Base-by-base conservation (phyloP, 225 moss, liverwort and hornwort species). In the Pseudoscleropodium purum region DNA sequence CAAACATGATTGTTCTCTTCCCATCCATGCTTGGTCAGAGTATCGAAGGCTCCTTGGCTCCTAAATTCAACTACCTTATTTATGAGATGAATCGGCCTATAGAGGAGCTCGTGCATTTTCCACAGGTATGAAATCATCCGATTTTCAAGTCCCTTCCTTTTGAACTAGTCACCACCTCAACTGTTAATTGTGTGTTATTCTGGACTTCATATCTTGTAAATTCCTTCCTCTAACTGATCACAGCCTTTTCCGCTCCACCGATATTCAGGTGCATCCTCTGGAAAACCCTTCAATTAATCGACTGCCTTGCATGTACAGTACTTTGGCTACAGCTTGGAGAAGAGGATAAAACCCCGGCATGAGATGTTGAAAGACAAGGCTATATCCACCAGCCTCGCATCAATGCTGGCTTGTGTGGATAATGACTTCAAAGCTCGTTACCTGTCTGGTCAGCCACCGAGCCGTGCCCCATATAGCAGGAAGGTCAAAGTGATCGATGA, bases 21-120 rank as follows among this genome's bases (percentile, higher is more conserved):
- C 96, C 96, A 29, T 95, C 96, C 74, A 93, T 96, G 95, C 94
- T 96, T 57, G 94, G 96, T 79, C 96, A 96, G 92, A 96, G 96
- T 91, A 96, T 96, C 49, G 93, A 94, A 85, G 91, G 95, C 88
- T 95, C 95, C 56, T 93, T 96, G 51, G 93, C 77, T 88, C 96
- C 94, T 24, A 96, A 96, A 87, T 91, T 91, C 80, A 76, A 95
- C 51, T 96, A 91, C 90, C 86, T 96, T 69, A 75, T 95, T 84
- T 54, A 95, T 78, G 94, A 94, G 52, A 96, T 96, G 96, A 89
- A 93, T 75, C 95, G 96, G 63, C 91, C 96, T 31, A 82, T 95
- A 29, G 93, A 96, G 56, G 96, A 96, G 89, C 84, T 96, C 52
- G 93, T 96, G 84, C 92, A 89, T 78, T 96, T 96, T 78, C 96